These are phyloP conservation scores for Tremellales sp. DNA, from an alignment of 1,284 basidiomycete species.

Conservation along the genomic window DNA sequence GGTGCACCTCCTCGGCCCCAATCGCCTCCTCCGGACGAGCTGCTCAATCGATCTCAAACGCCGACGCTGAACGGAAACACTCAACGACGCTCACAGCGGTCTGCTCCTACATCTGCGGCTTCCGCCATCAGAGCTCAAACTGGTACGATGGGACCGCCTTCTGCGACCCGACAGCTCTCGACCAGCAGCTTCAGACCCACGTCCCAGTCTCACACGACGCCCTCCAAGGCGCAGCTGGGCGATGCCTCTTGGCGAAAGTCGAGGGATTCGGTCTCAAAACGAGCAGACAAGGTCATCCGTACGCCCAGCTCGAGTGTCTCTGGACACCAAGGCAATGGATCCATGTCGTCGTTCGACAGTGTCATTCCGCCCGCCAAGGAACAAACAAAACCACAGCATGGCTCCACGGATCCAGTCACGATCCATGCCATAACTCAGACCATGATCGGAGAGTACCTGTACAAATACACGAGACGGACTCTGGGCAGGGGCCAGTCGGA, in stretches of 20 bases:
- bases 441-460: constrained; percentile 98
- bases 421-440: constrained; percentile 98
- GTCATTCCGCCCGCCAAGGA: constrained; percentile 8
- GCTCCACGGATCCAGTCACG: constrained; percentile 73
- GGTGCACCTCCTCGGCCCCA: constrained; percentile 72
- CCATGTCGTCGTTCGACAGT: constrained; percentile 37
- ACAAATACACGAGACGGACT: constrained; percentile 92
- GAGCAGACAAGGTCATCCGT: constrained; percentile 28
- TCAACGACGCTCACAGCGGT: constrained; percentile 44
- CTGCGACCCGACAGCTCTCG: constrained; percentile 66
- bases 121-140: constrained; percentile 54
- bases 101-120: constrained; percentile 55
- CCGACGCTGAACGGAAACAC: constrained; percentile 59
- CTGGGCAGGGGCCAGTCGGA: constrained; percentile 89
- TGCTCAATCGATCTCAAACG: constrained; percentile 79
- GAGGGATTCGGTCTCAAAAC: constrained; percentile 37
- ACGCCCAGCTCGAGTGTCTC: no score
- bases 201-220: constrained; percentile 13
- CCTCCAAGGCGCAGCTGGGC: constrained; percentile 49
- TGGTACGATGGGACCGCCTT: constrained; percentile 60
- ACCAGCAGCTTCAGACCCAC: constrained; percentile 65
- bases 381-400: constrained; percentile 18
- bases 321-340: constrained; percentile 12
- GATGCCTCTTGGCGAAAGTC: constrained; percentile 49
- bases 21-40: constrained; percentile 82